Percentiles rank a stretch among this genome's conserved stretches.
These are phyloP conservation scores for Boletus tomentosulus DNA, from an alignment of 768 basidiomycete genomes.

Conservation along the genomic window DNA sequence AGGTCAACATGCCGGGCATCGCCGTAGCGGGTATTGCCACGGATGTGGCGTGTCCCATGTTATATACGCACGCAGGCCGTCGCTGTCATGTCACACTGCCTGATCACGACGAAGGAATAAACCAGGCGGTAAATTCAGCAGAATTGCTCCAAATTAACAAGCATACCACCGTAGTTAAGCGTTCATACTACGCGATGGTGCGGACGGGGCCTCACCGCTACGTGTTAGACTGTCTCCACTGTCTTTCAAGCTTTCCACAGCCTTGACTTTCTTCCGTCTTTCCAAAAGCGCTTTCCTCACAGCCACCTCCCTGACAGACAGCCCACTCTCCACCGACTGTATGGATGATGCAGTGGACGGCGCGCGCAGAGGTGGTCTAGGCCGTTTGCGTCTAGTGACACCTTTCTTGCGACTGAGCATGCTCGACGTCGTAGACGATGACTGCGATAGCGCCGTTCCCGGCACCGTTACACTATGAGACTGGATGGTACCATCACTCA, in stretches of 20 bases:
- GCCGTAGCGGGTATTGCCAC: too few species aligned
- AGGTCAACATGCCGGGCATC: too few species aligned
- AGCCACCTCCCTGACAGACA: constrained; percentile 20
- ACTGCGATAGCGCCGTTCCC: neutral
- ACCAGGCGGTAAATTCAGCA: neutral
- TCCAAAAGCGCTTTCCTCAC: constrained; percentile 26
- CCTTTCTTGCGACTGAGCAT: constrained; percentile 22
- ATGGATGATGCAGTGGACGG: constrained; percentile 27
- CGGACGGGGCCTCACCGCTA: too few species aligned
- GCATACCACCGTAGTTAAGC: neutral
- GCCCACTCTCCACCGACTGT: constrained; percentile 19
- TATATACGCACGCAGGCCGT: too few species aligned
- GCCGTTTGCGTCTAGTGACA: constrained; percentile 16
- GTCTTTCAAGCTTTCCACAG: constrained; percentile 1
- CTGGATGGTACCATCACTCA: constrained; percentile 9
- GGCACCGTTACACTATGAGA: constrained; percentile 1
- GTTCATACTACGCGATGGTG: too few species aligned
- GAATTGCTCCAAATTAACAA: too few species aligned
- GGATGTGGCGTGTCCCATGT: too few species aligned
- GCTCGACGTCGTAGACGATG: constrained; percentile 12
- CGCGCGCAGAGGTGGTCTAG: constrained; percentile 15
- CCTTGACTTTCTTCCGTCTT: constrained; percentile 22
- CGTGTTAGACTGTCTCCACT: neutral
- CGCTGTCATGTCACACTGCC: too few species aligned
- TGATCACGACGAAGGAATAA: too few species aligned